These are phyloP conservation scores for Castanospermum australe DNA, from an alignment of 306 rosid genomes.

Conservation along the genomic window DNA sequence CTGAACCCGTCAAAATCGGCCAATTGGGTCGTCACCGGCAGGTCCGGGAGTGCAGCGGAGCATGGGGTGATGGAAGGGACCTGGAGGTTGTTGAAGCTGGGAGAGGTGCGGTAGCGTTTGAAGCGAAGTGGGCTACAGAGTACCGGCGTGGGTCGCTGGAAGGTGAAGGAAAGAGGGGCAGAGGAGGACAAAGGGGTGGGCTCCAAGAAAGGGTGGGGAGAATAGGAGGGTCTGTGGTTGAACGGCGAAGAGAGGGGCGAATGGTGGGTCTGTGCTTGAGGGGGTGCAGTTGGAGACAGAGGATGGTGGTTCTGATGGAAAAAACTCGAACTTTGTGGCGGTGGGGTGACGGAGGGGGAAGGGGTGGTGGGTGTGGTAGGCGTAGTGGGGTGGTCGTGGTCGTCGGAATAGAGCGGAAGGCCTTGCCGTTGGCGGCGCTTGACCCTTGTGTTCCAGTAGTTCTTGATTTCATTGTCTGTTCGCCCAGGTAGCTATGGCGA, in stretches of 20 bases:
- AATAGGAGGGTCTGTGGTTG: constrained; percentile 32
- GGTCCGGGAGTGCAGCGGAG: background rate
- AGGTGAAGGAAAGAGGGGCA: constrained; percentile 48
- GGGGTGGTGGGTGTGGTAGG: constrained; percentile 30
- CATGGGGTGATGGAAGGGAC: constrained; percentile 10
- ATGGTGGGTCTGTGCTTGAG: constrained; percentile 31
- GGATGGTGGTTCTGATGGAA: constrained; percentile 31
- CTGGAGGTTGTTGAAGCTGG: constrained; percentile 17
- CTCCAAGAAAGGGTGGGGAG: constrained; percentile 23
- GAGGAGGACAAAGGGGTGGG: constrained; percentile 20
- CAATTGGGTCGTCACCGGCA: background rate
- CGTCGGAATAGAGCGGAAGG: constrained; percentile 61
- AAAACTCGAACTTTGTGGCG: constrained; percentile 36
- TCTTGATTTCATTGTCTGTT: constrained; percentile 94
- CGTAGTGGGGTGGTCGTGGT: constrained; percentile 21
- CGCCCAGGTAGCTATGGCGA: constrained; percentile 74
- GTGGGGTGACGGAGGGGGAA: constrained; percentile 10
- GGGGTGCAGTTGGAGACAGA: constrained; percentile 22
- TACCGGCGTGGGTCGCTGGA: constrained; percentile 63
- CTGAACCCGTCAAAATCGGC: constrained; percentile 41
- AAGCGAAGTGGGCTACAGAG: constrained; percentile 42
- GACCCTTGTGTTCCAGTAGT: constrained; percentile 90
- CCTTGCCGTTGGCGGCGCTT: constrained; percentile 81
- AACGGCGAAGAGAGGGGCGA: constrained; percentile 56
- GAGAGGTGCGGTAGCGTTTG: constrained; percentile 43